phyloP scores from a whole-genome alignment of 176 grass and related monocot genomes.

The Bonia amplexicaulis region DNA sequence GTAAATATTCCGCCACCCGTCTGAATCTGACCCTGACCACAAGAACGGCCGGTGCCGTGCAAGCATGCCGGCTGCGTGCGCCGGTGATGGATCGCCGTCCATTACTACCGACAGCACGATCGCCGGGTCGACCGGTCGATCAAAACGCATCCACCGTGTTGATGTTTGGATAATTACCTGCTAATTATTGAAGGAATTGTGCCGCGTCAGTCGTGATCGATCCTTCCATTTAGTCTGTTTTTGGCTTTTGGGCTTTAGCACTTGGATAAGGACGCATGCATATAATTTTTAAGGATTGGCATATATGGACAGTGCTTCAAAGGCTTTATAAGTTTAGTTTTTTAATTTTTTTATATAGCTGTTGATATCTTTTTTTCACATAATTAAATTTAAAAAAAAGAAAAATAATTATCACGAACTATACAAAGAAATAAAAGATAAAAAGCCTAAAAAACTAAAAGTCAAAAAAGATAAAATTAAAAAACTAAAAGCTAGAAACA shows the following conservation, averaged over 20 bases:
- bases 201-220: no score
- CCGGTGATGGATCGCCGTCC: background rate
- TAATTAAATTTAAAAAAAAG: no score
- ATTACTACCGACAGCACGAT: background rate
- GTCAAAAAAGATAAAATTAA: no score
- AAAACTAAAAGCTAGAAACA: no score
- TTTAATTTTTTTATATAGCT: no score
- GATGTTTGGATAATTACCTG: background rate
- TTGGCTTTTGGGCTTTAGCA: background rate
- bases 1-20: background rate
- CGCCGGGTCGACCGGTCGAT: background rate
- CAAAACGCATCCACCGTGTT: background rate
- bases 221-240: background rate
- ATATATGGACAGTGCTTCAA: no score
- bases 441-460: no score
- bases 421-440: no score
- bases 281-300: background rate
- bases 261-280: background rate
- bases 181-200: background rate
- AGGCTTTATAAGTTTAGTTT: no score
- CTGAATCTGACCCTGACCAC: background rate
- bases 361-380: no score
- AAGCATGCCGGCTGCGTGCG: background rate
- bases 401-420: no score
- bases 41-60: background rate